Conservation (phyloP, 2,329 filamentous ascomycete species). For the Phyllosticta paracitricarpa region DNA sequence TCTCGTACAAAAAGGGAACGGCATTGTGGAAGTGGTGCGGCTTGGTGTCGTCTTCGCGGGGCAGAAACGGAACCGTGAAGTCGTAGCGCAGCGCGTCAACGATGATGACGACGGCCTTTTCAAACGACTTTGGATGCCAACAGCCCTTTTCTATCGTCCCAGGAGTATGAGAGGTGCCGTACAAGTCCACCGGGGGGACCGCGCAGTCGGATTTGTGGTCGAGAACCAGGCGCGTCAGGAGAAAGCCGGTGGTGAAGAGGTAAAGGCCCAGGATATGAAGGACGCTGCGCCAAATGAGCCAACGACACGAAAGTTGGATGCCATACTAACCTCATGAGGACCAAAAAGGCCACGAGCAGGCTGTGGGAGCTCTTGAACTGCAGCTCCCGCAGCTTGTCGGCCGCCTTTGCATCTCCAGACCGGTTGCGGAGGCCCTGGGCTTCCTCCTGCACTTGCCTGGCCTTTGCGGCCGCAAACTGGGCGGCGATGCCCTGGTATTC, state of each 20-base stretch:
- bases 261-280: conserved; percentile 75
- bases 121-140: conserved; percentile 92
- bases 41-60: conserved; percentile 37
- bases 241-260: conserved; percentile 90
- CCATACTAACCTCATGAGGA: conserved; percentile 48
- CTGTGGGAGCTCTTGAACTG: conserved; percentile 45
- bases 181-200: conserved; percentile 55
- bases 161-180: conserved; percentile 23
- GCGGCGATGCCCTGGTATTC: conserved; percentile 28
- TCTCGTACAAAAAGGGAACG: conserved; percentile 78
- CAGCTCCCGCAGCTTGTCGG: conserved; percentile 34
- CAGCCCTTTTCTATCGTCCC: conserved; percentile 55
- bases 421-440: conserved; percentile 20
- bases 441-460: conserved; percentile 23
- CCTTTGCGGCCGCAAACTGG: conserved; percentile 25
- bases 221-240: conserved; percentile 74
- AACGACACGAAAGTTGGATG: background rate
- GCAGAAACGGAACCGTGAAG: conserved; percentile 73
- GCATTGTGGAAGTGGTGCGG: conserved; percentile 73
- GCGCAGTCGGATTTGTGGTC: conserved; percentile 71
- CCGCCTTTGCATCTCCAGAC: conserved; percentile 19
- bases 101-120: conserved; percentile 81
- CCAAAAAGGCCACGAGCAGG: conserved; percentile 54
- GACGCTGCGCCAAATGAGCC: conserved; percentile 32
- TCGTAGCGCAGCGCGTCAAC: conserved; percentile 95